Percentiles rank a stretch among this genome's conserved stretches.
Conservation (phyloP, 164 flowering plant genomes). For the Nymphaea thermarum region DNA sequence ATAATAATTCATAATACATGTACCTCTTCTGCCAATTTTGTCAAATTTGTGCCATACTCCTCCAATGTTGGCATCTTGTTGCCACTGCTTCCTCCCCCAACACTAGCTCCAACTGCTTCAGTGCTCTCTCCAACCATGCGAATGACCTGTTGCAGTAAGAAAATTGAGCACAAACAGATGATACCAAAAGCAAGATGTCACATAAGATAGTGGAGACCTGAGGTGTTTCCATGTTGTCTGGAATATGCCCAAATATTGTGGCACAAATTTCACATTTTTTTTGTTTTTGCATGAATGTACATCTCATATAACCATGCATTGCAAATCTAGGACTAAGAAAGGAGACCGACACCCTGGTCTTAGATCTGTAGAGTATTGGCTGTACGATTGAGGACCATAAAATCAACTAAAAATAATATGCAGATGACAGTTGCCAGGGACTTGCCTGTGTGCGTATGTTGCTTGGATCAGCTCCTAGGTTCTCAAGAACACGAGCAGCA, state of each 20-base stretch:
- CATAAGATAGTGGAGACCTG: not conserved
- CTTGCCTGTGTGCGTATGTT: constrained; percentile 65
- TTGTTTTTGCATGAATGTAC: too few relatives aligned
- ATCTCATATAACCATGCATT: too few relatives aligned
- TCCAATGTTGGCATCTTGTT: constrained; percentile 57
- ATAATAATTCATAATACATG: not conserved
- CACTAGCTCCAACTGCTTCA: constrained; percentile 57
- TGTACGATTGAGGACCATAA: too few relatives aligned
- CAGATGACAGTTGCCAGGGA: not conserved
- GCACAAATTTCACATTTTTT: too few relatives aligned
- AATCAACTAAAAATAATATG: too few relatives aligned
- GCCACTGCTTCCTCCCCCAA: constrained; percentile 58
- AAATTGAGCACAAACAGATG: not conserved
- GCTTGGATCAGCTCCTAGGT: constrained; percentile 62
- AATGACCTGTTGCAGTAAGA: constrained; percentile 41
- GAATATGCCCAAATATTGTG: too few relatives aligned
- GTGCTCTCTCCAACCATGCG: constrained; percentile 86
- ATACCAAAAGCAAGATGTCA: not conserved
- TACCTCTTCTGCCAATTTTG: constrained; percentile 95
- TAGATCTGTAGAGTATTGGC: too few relatives aligned
- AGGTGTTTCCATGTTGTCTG: not conserved
- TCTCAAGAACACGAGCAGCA: constrained; percentile 56
- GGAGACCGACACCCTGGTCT: too few relatives aligned
- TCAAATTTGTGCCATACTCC: constrained; percentile 73
- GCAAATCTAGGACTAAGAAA: too few relatives aligned